Percentiles rank a stretch among this genome's conserved stretches.
Conservation (phyloP, 768 basidiomycete genomes). For the Trametes cubensis region DNA sequence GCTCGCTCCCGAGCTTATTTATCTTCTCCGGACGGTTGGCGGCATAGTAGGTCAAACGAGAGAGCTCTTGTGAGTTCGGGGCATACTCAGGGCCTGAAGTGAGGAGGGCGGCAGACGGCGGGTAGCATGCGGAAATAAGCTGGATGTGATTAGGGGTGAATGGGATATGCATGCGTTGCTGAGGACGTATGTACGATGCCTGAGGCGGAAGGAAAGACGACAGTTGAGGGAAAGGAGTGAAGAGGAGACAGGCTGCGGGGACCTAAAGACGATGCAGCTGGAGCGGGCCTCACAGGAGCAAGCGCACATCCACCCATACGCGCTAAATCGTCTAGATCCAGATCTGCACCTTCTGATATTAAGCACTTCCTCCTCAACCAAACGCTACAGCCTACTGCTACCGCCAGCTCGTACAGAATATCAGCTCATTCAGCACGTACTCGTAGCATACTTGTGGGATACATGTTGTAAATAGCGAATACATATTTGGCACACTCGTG, state of each 20-base stretch:
- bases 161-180: conserved; percentile 63
- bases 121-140: conserved; percentile 86
- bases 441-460: neutral
- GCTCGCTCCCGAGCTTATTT: conserved; percentile 71
- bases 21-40: conserved; percentile 83
- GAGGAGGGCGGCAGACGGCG: conserved; percentile 71
- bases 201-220: conserved; percentile 42
- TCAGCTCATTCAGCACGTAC: neutral
- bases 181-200: conserved; percentile 30
- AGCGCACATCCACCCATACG: too few relatives aligned
- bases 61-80: conserved; percentile 84
- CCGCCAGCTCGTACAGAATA: neutral
- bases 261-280: neutral
- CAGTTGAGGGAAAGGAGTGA: conserved; percentile 22
- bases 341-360: too few relatives aligned
- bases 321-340: too few relatives aligned
- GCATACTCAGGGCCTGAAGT: conserved; percentile 76
- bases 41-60: conserved; percentile 83
- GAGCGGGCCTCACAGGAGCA: too few relatives aligned
- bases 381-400: too few relatives aligned
- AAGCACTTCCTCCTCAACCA: too few relatives aligned
- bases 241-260: conserved; percentile 9
- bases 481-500: neutral
- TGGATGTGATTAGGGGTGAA: conserved; percentile 85
- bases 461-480: neutral